A percentile compares a stretch with the other conserved stretches of the same genome.
Evolutionary conservation across 2,329 filamentous ascomycete species (phyloP).

Genomic region (Trichoderma arundinaceum): DNA sequence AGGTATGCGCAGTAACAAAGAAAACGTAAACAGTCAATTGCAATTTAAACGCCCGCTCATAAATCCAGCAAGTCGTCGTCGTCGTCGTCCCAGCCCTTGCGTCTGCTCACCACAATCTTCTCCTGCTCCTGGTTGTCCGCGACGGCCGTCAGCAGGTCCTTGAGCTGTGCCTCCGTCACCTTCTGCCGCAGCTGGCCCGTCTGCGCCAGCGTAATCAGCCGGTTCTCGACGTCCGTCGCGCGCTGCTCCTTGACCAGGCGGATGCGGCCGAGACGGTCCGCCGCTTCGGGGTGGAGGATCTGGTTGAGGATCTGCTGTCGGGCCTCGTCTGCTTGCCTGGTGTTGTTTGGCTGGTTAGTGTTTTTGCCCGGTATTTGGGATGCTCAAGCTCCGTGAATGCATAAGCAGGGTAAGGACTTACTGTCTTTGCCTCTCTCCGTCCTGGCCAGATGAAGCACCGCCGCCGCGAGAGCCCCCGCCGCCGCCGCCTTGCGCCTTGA

Average conservation of each 20-base stretch:
- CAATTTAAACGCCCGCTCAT: constrained; percentile 41
- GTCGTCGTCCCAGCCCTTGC: constrained; percentile 85
- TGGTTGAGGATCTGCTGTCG: constrained; percentile 81
- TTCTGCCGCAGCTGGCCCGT: constrained; percentile 84
- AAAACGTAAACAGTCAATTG: neutral
- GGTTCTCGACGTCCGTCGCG: constrained; percentile 87
- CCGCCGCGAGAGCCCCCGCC: constrained; percentile 52
- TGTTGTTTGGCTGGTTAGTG: neutral
- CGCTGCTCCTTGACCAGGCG: constrained; percentile 93
- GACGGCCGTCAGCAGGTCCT: constrained; percentile 85
- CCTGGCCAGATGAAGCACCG: constrained; percentile 48
- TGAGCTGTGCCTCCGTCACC: constrained; percentile 90
- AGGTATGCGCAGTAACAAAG: neutral
- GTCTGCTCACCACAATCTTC: constrained; percentile 84
- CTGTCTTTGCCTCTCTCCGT: constrained; percentile 66
- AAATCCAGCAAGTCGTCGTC: constrained; percentile 77
- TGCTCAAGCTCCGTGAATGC: too few species aligned
- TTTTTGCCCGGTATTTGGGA: neutral
- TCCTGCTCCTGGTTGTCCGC: constrained; percentile 79
- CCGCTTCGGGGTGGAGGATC: constrained; percentile 92
- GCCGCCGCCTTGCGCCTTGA: constrained; percentile 73
- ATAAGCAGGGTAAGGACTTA: constrained; percentile 34
- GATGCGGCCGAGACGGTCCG: constrained; percentile 91
- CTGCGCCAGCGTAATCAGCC: constrained; percentile 88
- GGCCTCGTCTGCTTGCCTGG: constrained; percentile 66